Base-by-base conservation (phyloP, 345 rosid genomes). In the Populus deltoides region DNA sequence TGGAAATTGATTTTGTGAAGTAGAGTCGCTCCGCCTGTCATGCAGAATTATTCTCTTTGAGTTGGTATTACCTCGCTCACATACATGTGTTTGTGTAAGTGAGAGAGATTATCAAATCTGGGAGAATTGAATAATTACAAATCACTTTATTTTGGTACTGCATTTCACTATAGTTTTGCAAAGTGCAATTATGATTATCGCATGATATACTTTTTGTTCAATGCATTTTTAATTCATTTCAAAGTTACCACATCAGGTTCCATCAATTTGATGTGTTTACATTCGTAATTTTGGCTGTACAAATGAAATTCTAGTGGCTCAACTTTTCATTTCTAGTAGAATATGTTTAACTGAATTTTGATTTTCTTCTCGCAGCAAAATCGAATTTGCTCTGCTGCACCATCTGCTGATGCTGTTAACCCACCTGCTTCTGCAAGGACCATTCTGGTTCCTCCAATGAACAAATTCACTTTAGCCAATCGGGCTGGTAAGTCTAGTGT, bases 401-500 rank as follows among this genome's bases (percentile, higher is more conserved):
- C 57, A 70, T 77, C 85, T 39, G 74, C 83, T 43, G 87, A 77
- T 69, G 78, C 86, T 71, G 75, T 77, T 78, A 77, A 81, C 69
- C 81, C 85, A 25, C 63, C 81, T 71, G 81, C 78, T 1, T 68
- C 85, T 74, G 59, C 77, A 0, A 82, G 70, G 20, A 47, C 83
- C 9, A 31, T 39, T 70, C 71, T 75, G 25, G 67, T 66, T 62
- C 73, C 84, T 82, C 43, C 77, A 5, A 71, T 81, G 7, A 79
- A 71, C 80, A 87, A 74, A 78, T 47, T 66, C 57, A 25, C 82
- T 35, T 83, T 80, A 79, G 75, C 78, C 69, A 80, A 78, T 87
- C 88, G 77, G 81, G 59, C 85, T 36, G 92, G 93, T 90, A 83
- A 29, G 77, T 68, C 59, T 66, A 7, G 70, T 70, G 16, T 27